Evolutionary conservation across 257 asterid species (phyloP).

Genomic region (Nyctanthes arbortristis): DNA sequence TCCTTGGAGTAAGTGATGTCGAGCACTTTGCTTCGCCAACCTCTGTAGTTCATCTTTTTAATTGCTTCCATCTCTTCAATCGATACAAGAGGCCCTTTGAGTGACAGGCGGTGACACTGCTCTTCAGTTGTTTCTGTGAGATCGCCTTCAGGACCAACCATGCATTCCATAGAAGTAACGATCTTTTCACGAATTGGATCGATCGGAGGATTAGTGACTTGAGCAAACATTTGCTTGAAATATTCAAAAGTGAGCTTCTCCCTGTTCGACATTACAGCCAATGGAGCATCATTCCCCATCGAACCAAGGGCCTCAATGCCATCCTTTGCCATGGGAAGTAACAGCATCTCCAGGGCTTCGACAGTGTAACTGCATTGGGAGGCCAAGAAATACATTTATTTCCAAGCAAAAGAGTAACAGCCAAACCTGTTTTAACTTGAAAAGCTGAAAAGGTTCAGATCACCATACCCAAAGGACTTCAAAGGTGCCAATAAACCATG

Average conservation of each 20-base stretch:
- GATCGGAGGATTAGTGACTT: constrained; percentile 97
- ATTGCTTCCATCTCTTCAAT: constrained; percentile 90
- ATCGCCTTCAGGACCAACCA: constrained; percentile 99
- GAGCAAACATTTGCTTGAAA: constrained; percentile 99
- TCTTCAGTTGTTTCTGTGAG: constrained; percentile 97
- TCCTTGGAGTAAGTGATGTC: constrained; percentile 79
- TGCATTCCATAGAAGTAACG: constrained; percentile 96
- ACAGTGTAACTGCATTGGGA: constrained; percentile 70
- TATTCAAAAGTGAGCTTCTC: constrained; percentile 94
- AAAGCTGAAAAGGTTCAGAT: constrained; percentile 13
- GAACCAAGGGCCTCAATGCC: constrained; percentile 98
- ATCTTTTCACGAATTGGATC: constrained; percentile 99
- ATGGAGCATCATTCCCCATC: constrained; percentile 98
- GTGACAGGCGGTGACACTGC: constrained; percentile 92
- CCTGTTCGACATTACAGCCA: constrained; percentile 96
- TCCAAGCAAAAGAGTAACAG: constrained; percentile 2
- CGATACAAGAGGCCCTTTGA: constrained; percentile 85
- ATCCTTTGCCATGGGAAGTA: constrained; percentile 97
- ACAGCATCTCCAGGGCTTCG: constrained; percentile 92
- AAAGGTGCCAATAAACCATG: constrained; percentile 87
- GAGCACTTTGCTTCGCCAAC: constrained; percentile 94
- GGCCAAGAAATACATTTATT: constrained; percentile 16
- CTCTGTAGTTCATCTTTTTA: constrained; percentile 88
- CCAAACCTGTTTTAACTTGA: not conserved
- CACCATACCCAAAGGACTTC: constrained; percentile 90